phyloP scores from a whole-genome alignment of 1,139 yeast genomes.

The Hansenula lynferdii region DNA sequence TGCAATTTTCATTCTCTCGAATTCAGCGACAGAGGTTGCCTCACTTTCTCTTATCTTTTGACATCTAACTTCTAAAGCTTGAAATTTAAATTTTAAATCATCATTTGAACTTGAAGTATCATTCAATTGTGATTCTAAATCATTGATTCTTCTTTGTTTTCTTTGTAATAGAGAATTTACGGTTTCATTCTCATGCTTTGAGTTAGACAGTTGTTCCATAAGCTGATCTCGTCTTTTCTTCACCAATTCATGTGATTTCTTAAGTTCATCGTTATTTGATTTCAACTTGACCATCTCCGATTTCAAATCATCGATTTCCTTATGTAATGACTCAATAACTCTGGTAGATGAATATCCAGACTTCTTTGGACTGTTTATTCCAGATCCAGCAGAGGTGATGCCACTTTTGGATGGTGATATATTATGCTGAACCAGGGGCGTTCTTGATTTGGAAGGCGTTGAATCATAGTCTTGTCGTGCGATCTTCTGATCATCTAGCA shows the following conservation, averaged over 20 bases:
- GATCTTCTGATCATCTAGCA: not conserved
- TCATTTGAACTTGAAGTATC: slow-evolving; percentile 42
- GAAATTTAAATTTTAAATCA: slow-evolving; percentile 40
- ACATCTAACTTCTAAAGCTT: slow-evolving; percentile 45
- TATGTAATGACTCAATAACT: slow-evolving; percentile 56
- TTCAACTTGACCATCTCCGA: slow-evolving; percentile 49
- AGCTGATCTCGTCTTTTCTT: slow-evolving; percentile 52
- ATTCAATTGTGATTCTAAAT: slow-evolving; percentile 52
- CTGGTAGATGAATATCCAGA: slow-evolving; percentile 30
- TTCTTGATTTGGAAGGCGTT: not conserved
- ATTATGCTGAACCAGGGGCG: not conserved
- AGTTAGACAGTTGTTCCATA: slow-evolving; percentile 62
- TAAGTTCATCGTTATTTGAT: slow-evolving; percentile 40
- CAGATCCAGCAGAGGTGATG: no score
- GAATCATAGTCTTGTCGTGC: not conserved
- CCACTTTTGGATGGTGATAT: not conserved
- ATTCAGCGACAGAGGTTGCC: slow-evolving; percentile 43
- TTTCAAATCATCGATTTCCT: slow-evolving; percentile 51
- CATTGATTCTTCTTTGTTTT: slow-evolving; percentile 59
- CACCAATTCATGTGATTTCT: slow-evolving; percentile 44
- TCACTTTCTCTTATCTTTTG: slow-evolving; percentile 46
- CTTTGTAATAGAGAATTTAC: slow-evolving; percentile 56
- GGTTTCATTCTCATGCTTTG: slow-evolving; percentile 69
- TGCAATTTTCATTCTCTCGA: slow-evolving; percentile 52
- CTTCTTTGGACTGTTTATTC: slow-evolving; percentile 12